Evolutionary conservation across 1,139 yeast species (phyloP).

Genomic region (Hanseniaspora gamundiae): DNA sequence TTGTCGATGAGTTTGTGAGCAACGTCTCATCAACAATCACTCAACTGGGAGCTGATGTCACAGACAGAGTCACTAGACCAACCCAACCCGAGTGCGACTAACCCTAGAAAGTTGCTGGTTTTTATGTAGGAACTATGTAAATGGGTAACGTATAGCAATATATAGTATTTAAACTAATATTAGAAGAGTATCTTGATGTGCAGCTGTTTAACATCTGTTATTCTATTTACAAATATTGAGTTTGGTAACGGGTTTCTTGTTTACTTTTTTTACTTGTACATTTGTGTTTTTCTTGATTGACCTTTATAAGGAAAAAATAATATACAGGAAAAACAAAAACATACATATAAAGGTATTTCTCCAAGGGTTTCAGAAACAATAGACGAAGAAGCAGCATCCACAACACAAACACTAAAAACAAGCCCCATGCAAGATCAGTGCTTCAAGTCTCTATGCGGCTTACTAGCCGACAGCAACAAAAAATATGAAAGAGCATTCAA

Average conservation of each 20-base stretch:
- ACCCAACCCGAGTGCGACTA: background rate
- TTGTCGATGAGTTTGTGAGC: background rate
- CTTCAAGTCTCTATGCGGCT: background rate
- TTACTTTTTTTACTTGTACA: background rate
- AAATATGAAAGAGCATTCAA: background rate
- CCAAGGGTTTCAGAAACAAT: too few relatives aligned
- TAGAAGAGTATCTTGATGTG: too few relatives aligned
- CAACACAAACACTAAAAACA: background rate
- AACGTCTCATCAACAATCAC: background rate
- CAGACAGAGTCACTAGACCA: background rate
- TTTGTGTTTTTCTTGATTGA: background rate
- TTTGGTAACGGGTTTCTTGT: too few relatives aligned
- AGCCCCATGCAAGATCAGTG: background rate
- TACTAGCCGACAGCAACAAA: background rate
- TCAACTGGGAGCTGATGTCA: background rate
- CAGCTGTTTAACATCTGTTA: too few relatives aligned
- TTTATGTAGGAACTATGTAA: background rate
- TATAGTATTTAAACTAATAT: too few relatives aligned
- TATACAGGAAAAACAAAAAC: background rate
- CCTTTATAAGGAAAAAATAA: background rate
- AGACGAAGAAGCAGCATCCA: background rate
- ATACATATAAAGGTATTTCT: background rate
- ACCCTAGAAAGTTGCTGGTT: background rate
- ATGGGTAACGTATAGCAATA: too few relatives aligned
- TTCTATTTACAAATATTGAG: too few relatives aligned